These are phyloP conservation scores for Solanum chiquidenum DNA, from an alignment of 257 asterid genomes.

Conservation along the genomic window DNA sequence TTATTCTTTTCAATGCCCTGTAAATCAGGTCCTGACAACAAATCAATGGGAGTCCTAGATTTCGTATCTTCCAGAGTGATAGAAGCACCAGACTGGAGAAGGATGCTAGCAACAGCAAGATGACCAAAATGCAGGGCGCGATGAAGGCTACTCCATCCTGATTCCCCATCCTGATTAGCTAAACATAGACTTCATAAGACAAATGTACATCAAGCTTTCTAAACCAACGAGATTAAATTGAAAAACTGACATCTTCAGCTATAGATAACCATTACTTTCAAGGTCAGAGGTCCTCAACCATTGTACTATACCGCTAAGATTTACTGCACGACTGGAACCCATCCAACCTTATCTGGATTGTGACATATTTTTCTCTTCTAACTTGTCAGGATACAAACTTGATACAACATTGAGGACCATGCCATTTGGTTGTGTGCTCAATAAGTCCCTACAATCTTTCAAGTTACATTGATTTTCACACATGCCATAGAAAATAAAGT, in stretches of 20 bases:
- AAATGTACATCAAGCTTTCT: not conserved
- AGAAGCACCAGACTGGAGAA: slow-evolving; percentile 72
- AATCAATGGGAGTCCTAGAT: slow-evolving; percentile 78
- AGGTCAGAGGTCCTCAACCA: not conserved
- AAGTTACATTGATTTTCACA: not conserved
- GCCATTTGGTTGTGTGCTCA: not conserved
- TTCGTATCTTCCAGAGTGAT: slow-evolving; percentile 73
- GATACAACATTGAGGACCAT: not conserved
- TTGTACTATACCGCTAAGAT: not conserved
- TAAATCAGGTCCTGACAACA: slow-evolving; percentile 82
- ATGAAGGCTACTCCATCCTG: slow-evolving; percentile 98
- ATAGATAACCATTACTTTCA: not conserved
- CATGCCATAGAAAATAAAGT: not conserved
- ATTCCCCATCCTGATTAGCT: slow-evolving; percentile 78
- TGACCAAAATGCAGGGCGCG: slow-evolving; percentile 96
- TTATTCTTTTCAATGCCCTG: slow-evolving; percentile 44
- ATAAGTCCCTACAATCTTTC: not conserved
- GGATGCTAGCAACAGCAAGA: slow-evolving; percentile 87
- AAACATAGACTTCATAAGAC: not conserved
- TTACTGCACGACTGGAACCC: not conserved
- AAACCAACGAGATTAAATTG: not conserved
- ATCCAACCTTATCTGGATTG: not conserved
- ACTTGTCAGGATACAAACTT: not conserved
- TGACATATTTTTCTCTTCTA: not conserved
- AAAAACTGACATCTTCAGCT: not conserved